Evolutionary conservation across 225 moss, liverwort and hornwort species (phyloP).

Genomic region (Neckera pumila): DNA sequence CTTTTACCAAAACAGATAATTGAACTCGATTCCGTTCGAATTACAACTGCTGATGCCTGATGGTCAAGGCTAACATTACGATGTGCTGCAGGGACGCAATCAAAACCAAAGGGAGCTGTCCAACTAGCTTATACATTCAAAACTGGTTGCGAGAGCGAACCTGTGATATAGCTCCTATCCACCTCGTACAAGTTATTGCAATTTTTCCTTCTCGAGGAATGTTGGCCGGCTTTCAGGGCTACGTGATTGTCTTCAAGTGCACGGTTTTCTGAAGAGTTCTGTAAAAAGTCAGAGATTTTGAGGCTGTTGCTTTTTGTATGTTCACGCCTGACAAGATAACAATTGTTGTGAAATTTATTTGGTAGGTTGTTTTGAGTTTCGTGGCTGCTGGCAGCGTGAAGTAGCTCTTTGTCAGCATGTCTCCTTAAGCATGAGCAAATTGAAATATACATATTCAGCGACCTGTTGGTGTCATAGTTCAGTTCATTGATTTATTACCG

Average conservation of each 20-base stretch:
- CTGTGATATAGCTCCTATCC: background rate
- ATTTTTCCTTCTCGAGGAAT: background rate
- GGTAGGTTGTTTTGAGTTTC: background rate
- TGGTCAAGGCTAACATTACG: background rate
- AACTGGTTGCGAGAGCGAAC: background rate
- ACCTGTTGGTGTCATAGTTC: background rate
- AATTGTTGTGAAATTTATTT: background rate
- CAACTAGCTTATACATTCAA: background rate
- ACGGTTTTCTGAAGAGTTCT: background rate
- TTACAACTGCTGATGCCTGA: background rate
- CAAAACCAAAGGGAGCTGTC: background rate
- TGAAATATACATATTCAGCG: background rate
- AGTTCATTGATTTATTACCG: background rate
- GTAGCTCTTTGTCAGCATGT: slow-evolving; percentile 6
- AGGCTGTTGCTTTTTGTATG: background rate
- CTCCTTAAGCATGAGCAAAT: background rate
- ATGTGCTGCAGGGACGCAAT: background rate
- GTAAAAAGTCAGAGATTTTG: background rate
- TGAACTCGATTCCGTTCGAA: background rate
- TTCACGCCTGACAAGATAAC: background rate
- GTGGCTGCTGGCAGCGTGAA: background rate
- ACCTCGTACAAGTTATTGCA: background rate
- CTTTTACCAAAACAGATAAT: background rate
- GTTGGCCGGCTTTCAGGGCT: background rate
- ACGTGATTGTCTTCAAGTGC: background rate